These are phyloP conservation scores for Mortierella sp. DNA, from an alignment of 371 early-diverging fungal species.

Conservation along the genomic window DNA sequence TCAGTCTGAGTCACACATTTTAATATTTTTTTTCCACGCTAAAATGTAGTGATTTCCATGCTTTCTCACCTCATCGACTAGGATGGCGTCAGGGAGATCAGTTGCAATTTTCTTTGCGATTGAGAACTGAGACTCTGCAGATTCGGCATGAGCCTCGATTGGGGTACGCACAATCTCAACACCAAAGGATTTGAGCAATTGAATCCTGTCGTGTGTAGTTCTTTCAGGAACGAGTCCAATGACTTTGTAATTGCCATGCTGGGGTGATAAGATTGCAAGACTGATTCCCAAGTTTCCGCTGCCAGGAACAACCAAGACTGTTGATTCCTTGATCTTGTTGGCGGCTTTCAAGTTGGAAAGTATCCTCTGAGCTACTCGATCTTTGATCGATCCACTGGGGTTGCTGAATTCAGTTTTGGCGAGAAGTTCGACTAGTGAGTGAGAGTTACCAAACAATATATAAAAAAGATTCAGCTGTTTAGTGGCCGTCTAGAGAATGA, in stretches of 20 bases:
- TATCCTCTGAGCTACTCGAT: constrained; percentile 76
- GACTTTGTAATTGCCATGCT: constrained; percentile 65
- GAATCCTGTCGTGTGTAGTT: constrained; percentile 78
- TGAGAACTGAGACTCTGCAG: constrained; percentile 78
- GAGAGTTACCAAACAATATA: not conserved
- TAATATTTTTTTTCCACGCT: not conserved
- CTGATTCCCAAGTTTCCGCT: constrained; percentile 77
- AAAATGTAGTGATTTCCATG: not conserved
- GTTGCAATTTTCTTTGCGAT: constrained; percentile 74
- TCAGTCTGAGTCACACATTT: constrained; percentile 26
- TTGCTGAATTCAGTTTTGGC: constrained; percentile 84
- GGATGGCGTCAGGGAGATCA: constrained; percentile 67
- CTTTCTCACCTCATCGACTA: constrained; percentile 75
- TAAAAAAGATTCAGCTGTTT: not conserved
- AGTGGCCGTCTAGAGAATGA: too few relatives aligned
- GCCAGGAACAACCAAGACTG: constrained; percentile 75
- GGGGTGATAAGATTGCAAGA: constrained; percentile 58
- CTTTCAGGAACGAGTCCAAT: constrained; percentile 80
- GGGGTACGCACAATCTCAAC: constrained; percentile 84
- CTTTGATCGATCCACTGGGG: constrained; percentile 82
- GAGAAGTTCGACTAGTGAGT: constrained; percentile 62
- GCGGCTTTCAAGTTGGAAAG: constrained; percentile 50
- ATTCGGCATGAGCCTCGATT: constrained; percentile 77
- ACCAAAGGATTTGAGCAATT: constrained; percentile 78
- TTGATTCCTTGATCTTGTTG: constrained; percentile 45